Evolutionary conservation across 805 yeast species (phyloP).

Genomic region (Lipomyces spencermartinsiae): DNA sequence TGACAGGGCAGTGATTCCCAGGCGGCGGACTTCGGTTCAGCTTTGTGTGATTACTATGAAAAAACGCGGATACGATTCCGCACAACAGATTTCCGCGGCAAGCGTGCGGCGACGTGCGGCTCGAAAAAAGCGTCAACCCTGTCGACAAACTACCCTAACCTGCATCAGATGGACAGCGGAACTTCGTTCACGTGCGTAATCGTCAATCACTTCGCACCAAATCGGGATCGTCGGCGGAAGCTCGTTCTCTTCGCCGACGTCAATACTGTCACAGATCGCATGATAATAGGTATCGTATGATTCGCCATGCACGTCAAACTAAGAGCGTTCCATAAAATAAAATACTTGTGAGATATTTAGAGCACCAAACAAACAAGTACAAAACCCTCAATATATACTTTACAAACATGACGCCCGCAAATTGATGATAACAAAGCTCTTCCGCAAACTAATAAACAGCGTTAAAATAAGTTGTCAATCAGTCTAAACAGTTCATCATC

Average conservation of each 20-base stretch:
- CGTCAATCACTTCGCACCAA: neutral
- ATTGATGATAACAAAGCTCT: neutral
- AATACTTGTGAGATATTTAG: neutral
- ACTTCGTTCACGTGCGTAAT: neutral
- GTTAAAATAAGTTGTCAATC: conserved; percentile 20
- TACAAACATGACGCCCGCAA: neutral
- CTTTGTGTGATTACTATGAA: neutral
- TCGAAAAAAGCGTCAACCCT: neutral
- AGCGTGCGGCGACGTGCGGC: neutral
- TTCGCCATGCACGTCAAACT: neutral
- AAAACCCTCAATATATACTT: neutral
- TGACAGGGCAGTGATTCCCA: neutral
- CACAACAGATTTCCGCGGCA: neutral
- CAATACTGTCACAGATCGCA: neutral
- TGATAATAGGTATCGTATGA: neutral
- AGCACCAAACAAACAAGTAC: too few species aligned
- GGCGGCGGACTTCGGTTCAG: neutral
- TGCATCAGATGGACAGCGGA: neutral
- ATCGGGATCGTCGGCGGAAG: neutral
- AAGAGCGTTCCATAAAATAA: too few species aligned
- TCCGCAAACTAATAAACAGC: neutral
- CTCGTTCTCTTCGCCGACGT: too few species aligned
- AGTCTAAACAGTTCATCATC: conserved; percentile 21
- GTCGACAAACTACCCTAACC: neutral
- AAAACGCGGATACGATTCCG: neutral